These are phyloP conservation scores for Starmerella floris DNA, from an alignment of 805 yeast species.

Conservation along the genomic window DNA sequence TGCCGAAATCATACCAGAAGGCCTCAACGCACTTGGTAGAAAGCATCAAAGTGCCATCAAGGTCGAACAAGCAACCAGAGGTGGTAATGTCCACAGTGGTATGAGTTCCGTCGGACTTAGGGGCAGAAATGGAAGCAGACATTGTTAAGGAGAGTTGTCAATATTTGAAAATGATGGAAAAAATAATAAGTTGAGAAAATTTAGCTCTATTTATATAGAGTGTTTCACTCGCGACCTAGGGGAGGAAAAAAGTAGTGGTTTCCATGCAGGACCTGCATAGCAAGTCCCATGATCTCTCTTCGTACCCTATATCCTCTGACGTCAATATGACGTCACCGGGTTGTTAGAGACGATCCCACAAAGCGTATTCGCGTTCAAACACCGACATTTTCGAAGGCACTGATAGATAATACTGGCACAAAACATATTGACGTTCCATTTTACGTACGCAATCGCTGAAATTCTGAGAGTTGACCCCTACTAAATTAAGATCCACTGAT, in stretches of 20 bases:
- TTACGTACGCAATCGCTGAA: too few species aligned
- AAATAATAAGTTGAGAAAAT: not conserved
- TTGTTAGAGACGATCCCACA: too few species aligned
- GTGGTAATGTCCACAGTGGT: slow-evolving; percentile 24
- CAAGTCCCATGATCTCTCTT: slow-evolving; percentile 1
- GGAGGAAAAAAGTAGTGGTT: not conserved
- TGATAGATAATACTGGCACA: too few species aligned
- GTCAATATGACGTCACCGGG: not conserved
- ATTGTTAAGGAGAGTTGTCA: too few species aligned
- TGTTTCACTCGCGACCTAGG: not conserved
- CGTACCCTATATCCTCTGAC: not conserved
- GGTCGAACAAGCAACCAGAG: slow-evolving; percentile 55
- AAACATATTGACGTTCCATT: too few species aligned
- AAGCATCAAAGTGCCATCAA: slow-evolving; percentile 77
- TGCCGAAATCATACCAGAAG: slow-evolving; percentile 66
- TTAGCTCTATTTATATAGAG: not conserved
- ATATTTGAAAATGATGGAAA: not conserved
- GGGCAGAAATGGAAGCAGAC: slow-evolving; percentile 12
- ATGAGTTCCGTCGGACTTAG: slow-evolving; percentile 11
- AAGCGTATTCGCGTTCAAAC: too few species aligned
- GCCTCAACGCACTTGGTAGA: slow-evolving; percentile 73
- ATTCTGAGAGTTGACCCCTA: too few species aligned
- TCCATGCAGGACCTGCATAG: slow-evolving; percentile 1
- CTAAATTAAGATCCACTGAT: too few species aligned
- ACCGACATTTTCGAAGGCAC: too few species aligned